Conservation (phyloP, 768 basidiomycete genomes). For the Serendipita sp. region DNA sequence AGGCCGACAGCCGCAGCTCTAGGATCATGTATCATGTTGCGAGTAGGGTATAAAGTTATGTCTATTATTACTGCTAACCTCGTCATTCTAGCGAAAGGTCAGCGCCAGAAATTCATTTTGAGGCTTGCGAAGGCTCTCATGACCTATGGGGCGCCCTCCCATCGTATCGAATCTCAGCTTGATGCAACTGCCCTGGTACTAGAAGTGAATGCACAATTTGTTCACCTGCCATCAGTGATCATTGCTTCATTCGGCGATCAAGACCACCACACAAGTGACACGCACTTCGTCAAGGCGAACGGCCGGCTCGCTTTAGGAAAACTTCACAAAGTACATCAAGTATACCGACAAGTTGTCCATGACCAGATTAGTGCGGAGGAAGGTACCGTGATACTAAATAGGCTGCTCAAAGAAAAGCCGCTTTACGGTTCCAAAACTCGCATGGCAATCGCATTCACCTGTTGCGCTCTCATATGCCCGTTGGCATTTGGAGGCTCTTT, state of each 20-base stretch:
- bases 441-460: slow-evolving; percentile 49
- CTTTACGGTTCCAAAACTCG: slow-evolving; percentile 48
- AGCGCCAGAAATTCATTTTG: slow-evolving; percentile 73
- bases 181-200: slow-evolving; percentile 77
- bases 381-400: slow-evolving; percentile 48
- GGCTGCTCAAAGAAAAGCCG: slow-evolving; percentile 46
- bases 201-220: slow-evolving; percentile 82
- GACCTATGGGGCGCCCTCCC: slow-evolving; percentile 85
- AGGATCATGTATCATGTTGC: slow-evolving; percentile 62
- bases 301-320: slow-evolving; percentile 69
- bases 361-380: slow-evolving; percentile 77
- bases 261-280: slow-evolving; percentile 64
- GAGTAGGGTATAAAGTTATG: slow-evolving; percentile 28
- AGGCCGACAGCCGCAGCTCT: slow-evolving; percentile 26
- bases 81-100: slow-evolving; percentile 45
- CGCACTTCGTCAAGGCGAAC: slow-evolving; percentile 69
- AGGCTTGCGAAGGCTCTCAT: slow-evolving; percentile 77
- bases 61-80: background rate
- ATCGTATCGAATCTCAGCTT: slow-evolving; percentile 86
- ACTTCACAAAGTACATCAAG: slow-evolving; percentile 66
- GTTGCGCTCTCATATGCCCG: slow-evolving; percentile 68
- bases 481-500: slow-evolving; percentile 74
- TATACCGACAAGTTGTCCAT: slow-evolving; percentile 81
- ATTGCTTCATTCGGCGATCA: slow-evolving; percentile 73
- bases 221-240: slow-evolving; percentile 63